Evolutionary conservation across 306 rosid genomes (phyloP), one percentile per base, ranked within the genome.

Genomic region (Herpetospermum pedunculosum): DNA sequence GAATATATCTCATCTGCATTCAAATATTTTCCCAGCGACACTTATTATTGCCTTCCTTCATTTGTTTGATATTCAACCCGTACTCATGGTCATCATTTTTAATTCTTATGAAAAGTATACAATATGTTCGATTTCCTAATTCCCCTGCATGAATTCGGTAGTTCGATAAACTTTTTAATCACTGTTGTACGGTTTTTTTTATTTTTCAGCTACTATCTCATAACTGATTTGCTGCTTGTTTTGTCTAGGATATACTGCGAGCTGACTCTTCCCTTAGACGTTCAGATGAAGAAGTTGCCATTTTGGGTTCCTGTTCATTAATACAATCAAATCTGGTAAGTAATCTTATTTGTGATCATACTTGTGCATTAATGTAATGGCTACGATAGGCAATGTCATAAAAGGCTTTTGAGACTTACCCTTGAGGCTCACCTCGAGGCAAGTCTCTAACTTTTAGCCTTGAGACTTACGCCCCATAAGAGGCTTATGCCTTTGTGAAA

Each of bases 271-370:
- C 97, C 70, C 84, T 94, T 32, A 73, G 59, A 75, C 97, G 95
- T 29, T 78, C 98, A 2, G 43, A 75, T 4, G 96, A 94, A 26
- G 98, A 94, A 80, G 74, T 84, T 80, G 87, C 83, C 2, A 81
- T 83, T 73, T 89, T 94, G 59, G 96, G 91, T 78, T 80, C 88
- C 1, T 91, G 84, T 87, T 83, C 98, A 78, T 75, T 77, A 43
- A 83, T 91, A 73, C 88, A 85, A 50, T 89, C 98, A 75, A 94
- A 91, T 78, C 89, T 94, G 67, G 97, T 91, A 78, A 91, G 95
- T 87, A 77, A 73, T 74, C 80, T 78, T 74, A 79, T 70, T 84
- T 53, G 48, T 65, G 43, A 25, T 35, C 38, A 34, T 43, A 37
- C 65, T 74, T n/a, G 29, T 37, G 13, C 19, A 41, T 21, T 70